Evolutionary conservation across 106 monocot genomes (phyloP).

Genomic region (Allium fistulosum): DNA sequence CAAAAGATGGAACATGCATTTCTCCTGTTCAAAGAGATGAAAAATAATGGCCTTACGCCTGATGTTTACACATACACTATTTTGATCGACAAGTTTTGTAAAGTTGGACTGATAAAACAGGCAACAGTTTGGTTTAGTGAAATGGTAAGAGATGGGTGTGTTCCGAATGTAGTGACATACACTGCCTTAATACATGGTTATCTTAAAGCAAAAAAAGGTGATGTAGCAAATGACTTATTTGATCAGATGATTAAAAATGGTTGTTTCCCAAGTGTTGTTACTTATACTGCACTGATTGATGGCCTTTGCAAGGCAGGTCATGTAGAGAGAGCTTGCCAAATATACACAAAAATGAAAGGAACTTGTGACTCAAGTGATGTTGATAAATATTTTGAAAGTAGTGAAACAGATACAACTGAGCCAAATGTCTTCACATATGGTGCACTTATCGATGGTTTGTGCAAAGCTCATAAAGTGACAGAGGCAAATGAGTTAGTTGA

Average conservation of each 20-base stretch:
- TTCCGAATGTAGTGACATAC: conserved; percentile 88
- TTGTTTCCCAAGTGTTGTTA: conserved; percentile 72
- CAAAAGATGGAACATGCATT: conserved; percentile 74
- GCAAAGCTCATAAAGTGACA: conserved; percentile 84
- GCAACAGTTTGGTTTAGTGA: conserved; percentile 72
- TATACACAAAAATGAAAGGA: conserved; percentile 79
- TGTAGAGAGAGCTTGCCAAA: conserved; percentile 56
- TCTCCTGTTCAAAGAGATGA: conserved; percentile 86
- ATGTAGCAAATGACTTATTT: conserved; percentile 69
- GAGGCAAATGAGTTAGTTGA: conserved; percentile 67
- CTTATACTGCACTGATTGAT: conserved; percentile 86
- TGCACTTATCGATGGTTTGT: conserved; percentile 88
- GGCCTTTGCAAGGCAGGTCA: conserved; percentile 86
- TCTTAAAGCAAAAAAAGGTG: conserved; percentile 56
- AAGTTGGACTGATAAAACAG: conserved; percentile 81
- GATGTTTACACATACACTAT: conserved; percentile 94
- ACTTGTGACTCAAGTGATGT: conserved; percentile 30
- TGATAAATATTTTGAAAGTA: conserved; percentile 41
- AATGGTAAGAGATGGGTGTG: conserved; percentile 71
- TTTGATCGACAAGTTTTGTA: conserved; percentile 90
- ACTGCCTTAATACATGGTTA: conserved; percentile 88
- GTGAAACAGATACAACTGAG: conserved; percentile 8
- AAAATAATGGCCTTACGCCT: conserved; percentile 51
- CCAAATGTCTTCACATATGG: conserved; percentile 98
- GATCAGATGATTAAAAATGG: conserved; percentile 55